Evolutionary conservation across 345 rosid species (phyloP).

Genomic region (Eucalyptus camaldulensis): DNA sequence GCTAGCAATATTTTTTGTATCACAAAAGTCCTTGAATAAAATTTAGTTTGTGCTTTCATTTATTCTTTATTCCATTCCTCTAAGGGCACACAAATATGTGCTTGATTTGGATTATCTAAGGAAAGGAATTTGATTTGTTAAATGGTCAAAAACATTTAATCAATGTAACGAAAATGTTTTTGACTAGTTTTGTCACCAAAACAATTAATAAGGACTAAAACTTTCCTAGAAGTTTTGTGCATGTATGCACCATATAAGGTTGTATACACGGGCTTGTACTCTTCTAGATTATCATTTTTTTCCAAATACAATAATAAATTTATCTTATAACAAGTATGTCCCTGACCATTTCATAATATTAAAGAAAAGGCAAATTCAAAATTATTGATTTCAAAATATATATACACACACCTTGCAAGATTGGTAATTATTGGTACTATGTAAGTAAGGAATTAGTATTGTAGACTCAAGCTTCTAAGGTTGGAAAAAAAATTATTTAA

Average conservation of each 20-base stretch:
- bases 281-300: too few relatives aligned
- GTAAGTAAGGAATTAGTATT: neutral
- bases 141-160: neutral
- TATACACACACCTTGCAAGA: rapidly evolving
- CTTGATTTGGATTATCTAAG: too few relatives aligned
- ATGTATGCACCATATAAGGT: neutral
- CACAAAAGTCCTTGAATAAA: too few relatives aligned
- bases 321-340: neutral
- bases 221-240: neutral
- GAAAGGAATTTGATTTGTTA: too few relatives aligned
- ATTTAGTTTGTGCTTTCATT: too few relatives aligned
- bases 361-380: neutral
- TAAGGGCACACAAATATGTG: neutral
- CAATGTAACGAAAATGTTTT: neutral
- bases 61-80: too few relatives aligned
- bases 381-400: neutral
- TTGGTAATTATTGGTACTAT: neutral
- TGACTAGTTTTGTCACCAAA: too few relatives aligned
- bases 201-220: too few relatives aligned
- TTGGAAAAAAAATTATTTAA: neutral
- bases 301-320: neutral
- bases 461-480: neutral
- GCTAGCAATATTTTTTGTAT: neutral
- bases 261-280: too few relatives aligned
- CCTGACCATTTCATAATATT: too few relatives aligned